Conservation (phyloP, 2,329 filamentous ascomycete genomes). For the Meredithiella fracta region DNA sequence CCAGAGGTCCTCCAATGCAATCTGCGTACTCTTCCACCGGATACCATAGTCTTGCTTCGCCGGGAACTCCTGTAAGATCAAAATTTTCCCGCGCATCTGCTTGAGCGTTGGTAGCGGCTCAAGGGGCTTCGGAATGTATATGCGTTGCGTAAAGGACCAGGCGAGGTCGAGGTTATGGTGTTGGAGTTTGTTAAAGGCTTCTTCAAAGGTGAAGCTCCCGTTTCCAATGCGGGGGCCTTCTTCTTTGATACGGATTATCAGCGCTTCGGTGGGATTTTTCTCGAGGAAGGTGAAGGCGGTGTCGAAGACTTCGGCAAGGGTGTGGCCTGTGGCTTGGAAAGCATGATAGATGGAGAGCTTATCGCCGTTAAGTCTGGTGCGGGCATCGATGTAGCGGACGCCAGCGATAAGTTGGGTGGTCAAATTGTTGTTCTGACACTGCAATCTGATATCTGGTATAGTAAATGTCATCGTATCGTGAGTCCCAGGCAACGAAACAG, state of each 20-base stretch:
- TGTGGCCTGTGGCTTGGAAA: constrained; percentile 28
- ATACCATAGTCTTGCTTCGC: constrained; percentile 25
- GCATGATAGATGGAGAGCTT: constrained; percentile 33
- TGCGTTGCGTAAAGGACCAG: constrained; percentile 22
- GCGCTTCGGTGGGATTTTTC: constrained; percentile 28
- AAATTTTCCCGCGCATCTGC: constrained; percentile 28
- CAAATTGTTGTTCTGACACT: constrained; percentile 34
- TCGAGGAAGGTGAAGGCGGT: constrained; percentile 31
- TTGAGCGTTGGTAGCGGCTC: constrained; percentile 28
- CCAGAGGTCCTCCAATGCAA: constrained; percentile 32
- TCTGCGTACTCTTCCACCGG: constrained; percentile 28
- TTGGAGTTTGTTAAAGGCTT: constrained; percentile 27
- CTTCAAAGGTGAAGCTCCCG: constrained; percentile 27
- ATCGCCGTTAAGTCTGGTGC: constrained; percentile 27
- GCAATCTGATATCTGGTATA: constrained; percentile 22
- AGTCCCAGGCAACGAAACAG: constrained; percentile 34
- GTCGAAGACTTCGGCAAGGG: constrained; percentile 27
- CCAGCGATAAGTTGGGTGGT: constrained; percentile 29
- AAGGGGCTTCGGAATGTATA: constrained; percentile 20
- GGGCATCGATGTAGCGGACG: constrained; percentile 34
- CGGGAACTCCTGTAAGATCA: constrained; percentile 33
- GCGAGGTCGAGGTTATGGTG: constrained; percentile 22
- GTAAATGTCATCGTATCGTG: constrained; percentile 37
- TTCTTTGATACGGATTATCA: constrained; percentile 35
- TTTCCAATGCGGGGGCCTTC: constrained; percentile 23